Evolutionary conservation across 2,329 filamentous ascomycete species (phyloP), one percentile per base, ranked within the genome.

Genomic region (Arachnopeziza araneosa): DNA sequence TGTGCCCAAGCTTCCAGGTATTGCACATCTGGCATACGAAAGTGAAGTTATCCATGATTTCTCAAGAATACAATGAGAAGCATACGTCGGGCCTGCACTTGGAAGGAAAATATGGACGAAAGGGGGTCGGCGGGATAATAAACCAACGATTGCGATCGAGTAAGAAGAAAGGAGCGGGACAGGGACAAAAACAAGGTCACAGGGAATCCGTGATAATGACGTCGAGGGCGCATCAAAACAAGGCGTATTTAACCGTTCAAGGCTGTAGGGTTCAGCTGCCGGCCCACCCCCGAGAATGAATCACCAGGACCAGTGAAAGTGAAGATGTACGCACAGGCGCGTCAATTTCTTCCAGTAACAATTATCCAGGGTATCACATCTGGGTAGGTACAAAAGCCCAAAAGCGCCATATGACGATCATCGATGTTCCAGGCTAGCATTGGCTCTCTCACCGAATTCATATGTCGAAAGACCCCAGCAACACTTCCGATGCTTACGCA

Each of bases 371-470:
- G 36, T 44, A 44, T 44, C 36, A 44, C 17, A 44, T 44, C 17
- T 44, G 26, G 26, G 26, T 44, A 44, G 36, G 36, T 30, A 30
- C 26, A 44, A 44, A 44, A 44, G 36, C 36, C 36, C 36, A 14
- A 44, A 44, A 44, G 36, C 36, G 26, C 36, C 36, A 14, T 44
- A 44, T 14, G 36, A 44, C 36, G 36, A 44, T 44, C 36, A 44
- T 6, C 6, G 36, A 44, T 44, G 36, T 44, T 44, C 17, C 10
- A 44, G 36, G 36, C 36, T 44, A 44, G 5, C 22, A 26, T 24
- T 51, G 19, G 50, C 22, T 49, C 53, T 22, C n/a, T 61, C 59
- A 61, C 59, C 59, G 55, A 52, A 30, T 21, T 49, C 48, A 55
- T 52, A 32, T 32, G 36, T 17, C 17, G 17, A 19, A 5, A 44